Percentiles rank a stretch among this genome's conserved stretches.
These are phyloP conservation scores for Lagenidium giganteum DNA, from an alignment of 352 stramenopile genomes.

Conservation along the genomic window DNA sequence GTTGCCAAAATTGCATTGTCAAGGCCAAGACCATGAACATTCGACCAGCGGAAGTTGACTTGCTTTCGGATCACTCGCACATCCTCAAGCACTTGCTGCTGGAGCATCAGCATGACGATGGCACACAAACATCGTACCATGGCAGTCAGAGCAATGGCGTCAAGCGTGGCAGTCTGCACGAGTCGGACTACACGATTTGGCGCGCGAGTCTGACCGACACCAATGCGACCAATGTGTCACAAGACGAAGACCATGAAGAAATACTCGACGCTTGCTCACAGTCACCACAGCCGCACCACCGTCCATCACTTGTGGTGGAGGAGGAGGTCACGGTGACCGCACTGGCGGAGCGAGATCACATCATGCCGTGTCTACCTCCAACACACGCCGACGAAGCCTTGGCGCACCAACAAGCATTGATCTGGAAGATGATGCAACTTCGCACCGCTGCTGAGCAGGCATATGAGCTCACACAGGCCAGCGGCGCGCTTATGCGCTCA, in stretches of 20 bases:
- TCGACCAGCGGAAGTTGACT: slow-evolving; percentile 22
- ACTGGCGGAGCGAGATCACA: too few relatives aligned
- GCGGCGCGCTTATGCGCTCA: slow-evolving; percentile 1
- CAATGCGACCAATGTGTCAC: slow-evolving; percentile 9
- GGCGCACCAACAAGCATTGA: slow-evolving; percentile 7
- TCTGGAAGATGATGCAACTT: slow-evolving; percentile 14
- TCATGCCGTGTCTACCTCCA: too few relatives aligned
- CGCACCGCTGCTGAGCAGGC: slow-evolving; percentile 16
- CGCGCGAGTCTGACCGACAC: background rate
- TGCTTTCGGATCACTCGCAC: slow-evolving; percentile 33
- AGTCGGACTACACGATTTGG: too few relatives aligned
- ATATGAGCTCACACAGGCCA: slow-evolving; percentile 14
- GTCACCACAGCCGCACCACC: background rate
- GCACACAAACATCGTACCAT: slow-evolving; percentile 13
- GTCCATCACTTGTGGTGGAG: background rate
- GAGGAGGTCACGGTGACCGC: too few relatives aligned
- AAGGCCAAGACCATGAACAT: slow-evolving; percentile 17
- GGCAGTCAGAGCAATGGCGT: too few relatives aligned
- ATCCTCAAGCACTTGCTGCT: slow-evolving; percentile 30
- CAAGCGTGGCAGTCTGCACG: too few relatives aligned
- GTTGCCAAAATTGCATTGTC: slow-evolving; percentile 31
- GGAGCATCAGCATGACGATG: slow-evolving; percentile 30
- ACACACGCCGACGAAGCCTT: background rate
- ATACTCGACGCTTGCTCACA: slow-evolving; percentile 1
- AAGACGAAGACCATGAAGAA: slow-evolving; percentile 10